Base-by-base conservation (phyloP, 225 moss, liverwort and hornwort species). In the Pseudoscleropodium purum region DNA sequence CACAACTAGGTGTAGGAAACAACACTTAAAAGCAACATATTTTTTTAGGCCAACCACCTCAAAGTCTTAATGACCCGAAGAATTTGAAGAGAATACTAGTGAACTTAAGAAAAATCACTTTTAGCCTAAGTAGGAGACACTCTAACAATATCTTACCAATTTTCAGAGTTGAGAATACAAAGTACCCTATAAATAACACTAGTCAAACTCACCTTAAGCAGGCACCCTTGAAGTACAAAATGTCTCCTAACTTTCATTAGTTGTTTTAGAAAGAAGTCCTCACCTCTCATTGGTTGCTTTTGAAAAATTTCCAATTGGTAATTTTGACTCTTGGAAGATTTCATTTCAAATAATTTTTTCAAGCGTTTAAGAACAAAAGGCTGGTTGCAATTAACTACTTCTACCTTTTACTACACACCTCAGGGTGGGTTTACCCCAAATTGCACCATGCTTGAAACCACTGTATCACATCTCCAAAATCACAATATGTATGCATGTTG, bases 401-500 rank as follows among this genome's bases (percentile, higher is more conserved):
- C 69, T 13, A n/a, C 7, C 23, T 69, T 69, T 69, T 39, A 7
- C 39, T 13, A 24, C 1, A 69, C 24, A 12, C 69, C 13, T 24
- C 2, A 23, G 5, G 10, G 19, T 20, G 3, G 10, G 1, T 11
- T 23, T n/a, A n/a, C 12, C 12, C 18, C 2, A 16, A 37, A n/a
- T n/a, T 0, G 11, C n/a, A 69, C n/a, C 5, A 2, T 69, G 4
- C 7, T 24, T 8, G 39, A 69, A 69, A 70, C 24, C 2, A 0
- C 25, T 25, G 8, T 8, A 12, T n/a, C 69, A 69, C 69, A 69
- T 69, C 69, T 39, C 2, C 6, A 36, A 69, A 69, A 69, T 39
- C n/a, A 23, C n/a, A 18, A 17, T 13, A 68, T 13, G 4, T n/a
- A 23, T 0, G 0, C 25, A 7, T 25, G 2, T 1, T 13, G 0